Conservation (phyloP, 768 basidiomycete genomes). For the Coprinopsis strossmayeri region DNA sequence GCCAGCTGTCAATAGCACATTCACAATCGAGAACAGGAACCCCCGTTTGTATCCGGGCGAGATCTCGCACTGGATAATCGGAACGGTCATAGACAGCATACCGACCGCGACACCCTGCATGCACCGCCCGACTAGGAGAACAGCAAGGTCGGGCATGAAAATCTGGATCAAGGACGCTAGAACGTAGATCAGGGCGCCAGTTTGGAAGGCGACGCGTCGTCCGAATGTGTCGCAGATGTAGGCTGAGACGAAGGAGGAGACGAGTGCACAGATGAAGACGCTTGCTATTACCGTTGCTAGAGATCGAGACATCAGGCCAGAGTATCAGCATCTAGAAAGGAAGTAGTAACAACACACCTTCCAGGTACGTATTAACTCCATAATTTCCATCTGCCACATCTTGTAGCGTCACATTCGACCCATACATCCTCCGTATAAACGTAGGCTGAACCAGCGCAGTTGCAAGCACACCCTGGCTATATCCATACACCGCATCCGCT, state of each 20-base stretch:
- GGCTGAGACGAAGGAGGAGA: constrained; percentile 38
- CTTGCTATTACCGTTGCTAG: too few relatives aligned
- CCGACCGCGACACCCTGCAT: constrained; percentile 45
- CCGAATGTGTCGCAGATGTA: constrained; percentile 46
- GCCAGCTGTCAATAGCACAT: constrained; percentile 44
- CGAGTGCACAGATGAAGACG: too few relatives aligned
- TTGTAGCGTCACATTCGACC: too few relatives aligned
- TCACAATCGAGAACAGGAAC: constrained; percentile 47
- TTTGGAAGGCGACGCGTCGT: constrained; percentile 42
- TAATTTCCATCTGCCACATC: too few relatives aligned
- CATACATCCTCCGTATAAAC: too few relatives aligned
- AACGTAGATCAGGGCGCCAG: constrained; percentile 43
- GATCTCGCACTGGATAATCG: constrained; percentile 43
- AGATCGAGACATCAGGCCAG: too few relatives aligned
- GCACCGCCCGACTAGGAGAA: constrained; percentile 34
- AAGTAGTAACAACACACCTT: too few relatives aligned
- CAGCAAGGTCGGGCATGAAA: constrained; percentile 36
- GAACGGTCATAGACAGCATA: constrained; percentile 46
- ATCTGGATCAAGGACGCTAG: constrained; percentile 44
- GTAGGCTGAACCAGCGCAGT: too few relatives aligned
- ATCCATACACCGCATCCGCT: too few relatives aligned
- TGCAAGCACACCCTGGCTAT: too few relatives aligned
- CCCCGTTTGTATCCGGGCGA: constrained; percentile 42
- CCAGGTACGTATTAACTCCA: too few relatives aligned
- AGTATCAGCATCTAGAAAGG: too few relatives aligned